Evolutionary conservation across 2,329 filamentous ascomycete genomes (phyloP), one percentile per base, ranked within the genome.

Genomic region (Tolypocladium cylindrosporum): DNA sequence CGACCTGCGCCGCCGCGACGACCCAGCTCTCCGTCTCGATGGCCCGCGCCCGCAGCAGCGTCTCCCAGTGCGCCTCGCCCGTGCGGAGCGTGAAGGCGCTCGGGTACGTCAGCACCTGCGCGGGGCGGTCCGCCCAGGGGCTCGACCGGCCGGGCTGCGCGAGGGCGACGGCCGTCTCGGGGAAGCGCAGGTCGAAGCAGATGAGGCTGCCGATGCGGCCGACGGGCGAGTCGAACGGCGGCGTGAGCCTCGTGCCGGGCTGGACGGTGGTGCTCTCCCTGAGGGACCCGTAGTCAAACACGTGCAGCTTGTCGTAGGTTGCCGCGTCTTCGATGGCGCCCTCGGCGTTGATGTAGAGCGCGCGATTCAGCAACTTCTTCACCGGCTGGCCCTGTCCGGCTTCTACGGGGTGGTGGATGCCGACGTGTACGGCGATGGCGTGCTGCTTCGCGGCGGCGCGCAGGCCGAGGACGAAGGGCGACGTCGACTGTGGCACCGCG

Each of bases 1-100:
- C 92, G 27, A 72, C 72, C 72, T 97, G 92, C 43, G 91, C 93
- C 1, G 92, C 87, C 11, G 92, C 93, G 60, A 97, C 76, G 2
- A 97, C 86, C 77, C 90, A 97, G 57, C 85, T 85, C 74, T 97
- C 89, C 21, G 88, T 91, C 77, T 97, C 93, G 60, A 97, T 90
- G 11, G 93, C 93, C 53, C 93, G 79, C 4, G 90, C 86, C 36
- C 89, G 79, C 16, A 97, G 76, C 7, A 97, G 75, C 2, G 84
- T 78, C 67, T 91, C 85, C 93, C 93, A 97, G 73, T 97, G 93
- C 1, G 89, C 89, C 58, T 78, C 79, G 0, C 93, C 93, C 0
- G 93, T 97, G 1, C 88, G 85, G 0, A 95, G 81, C 0, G 92
- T 96, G 68, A 97, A 97, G 4, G 93, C 93, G 7, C 89, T 93